Base-by-base conservation (phyloP, 2,329 filamentous ascomycete species). In the Didymella exigua region DNA sequence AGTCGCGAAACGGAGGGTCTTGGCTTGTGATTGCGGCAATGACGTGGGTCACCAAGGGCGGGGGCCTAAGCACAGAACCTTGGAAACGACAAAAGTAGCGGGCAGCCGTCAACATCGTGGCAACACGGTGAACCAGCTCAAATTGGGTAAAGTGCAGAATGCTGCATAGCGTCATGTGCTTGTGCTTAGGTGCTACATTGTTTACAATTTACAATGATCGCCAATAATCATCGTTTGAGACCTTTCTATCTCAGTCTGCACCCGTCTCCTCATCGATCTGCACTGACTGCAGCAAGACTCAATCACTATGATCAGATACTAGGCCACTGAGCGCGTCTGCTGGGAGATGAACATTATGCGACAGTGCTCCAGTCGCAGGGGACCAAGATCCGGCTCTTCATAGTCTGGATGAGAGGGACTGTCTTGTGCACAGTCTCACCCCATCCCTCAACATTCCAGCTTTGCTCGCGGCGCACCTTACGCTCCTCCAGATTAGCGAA, bases 401-500 rank as follows among this genome's bases (percentile, higher is more conserved):
- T 99, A 54, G 82, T 87, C 80, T 97, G 93, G 68, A 99, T 99
- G 61, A 99, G 83, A 27, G 95, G 95, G 41, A 99, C 95, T 1
- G 95, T 99, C 84, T 96, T 97, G 82, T 99, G 95, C 31, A 98
- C 95, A 21, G 93, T 97, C 71, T 97, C 91, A 47, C 90, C 91
- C 95, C 95, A 99, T 40, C 95, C 95, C 72, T 96, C 90, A 34
- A 96, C 86, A 62, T 87, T 86, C 95, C 95, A 99, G 75, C 93
- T 97, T 82, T 96, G 87, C 82, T 99, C 95, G 62, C 95, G 86
- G 63, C 92, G 86, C 30, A 90, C 80, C 76, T 96, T 95, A 62
- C 95, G 87, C 79, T 98, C 95, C 77, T 98, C 93, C 57, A 99
- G 78, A 76, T 99, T 91, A 65, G 93, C 93, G 80, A 98, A 99